Percentiles rank a stretch among this genome's conserved stretches.
Conservation (phyloP, 2,329 filamentous ascomycete species). For the Fusarium torreyae region DNA sequence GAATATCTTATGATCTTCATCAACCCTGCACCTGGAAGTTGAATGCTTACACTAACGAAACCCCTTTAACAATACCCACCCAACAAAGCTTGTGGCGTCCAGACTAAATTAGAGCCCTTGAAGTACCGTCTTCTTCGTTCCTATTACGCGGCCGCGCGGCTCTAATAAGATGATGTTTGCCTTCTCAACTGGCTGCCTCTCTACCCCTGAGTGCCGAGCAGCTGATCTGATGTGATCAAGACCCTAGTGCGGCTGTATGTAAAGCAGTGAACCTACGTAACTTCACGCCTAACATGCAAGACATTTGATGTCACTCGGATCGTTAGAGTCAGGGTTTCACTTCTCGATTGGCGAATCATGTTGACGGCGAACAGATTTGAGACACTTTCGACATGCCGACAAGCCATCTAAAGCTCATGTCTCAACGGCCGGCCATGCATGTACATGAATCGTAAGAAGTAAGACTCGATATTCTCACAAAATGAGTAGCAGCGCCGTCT, state of each 20-base stretch:
- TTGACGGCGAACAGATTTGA: background rate
- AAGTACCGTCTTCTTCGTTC: constrained; percentile 14
- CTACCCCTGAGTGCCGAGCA: constrained; percentile 16
- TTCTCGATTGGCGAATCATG: background rate
- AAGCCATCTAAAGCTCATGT: background rate
- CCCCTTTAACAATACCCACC: constrained; percentile 6
- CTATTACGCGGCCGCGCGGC: constrained; percentile 22
- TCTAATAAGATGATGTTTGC: background rate
- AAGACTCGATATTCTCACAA: background rate
- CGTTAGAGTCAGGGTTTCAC: background rate
- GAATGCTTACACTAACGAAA: background rate
- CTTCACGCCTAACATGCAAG: background rate
- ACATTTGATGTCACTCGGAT: background rate
- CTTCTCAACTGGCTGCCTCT: constrained; percentile 35
- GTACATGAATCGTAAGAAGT: constrained; percentile 14
- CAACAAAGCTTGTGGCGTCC: constrained; percentile 7
- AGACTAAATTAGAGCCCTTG: constrained; percentile 12
- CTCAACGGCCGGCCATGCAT: background rate
- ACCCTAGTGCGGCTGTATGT: background rate
- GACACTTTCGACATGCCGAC: background rate
- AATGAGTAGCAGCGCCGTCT: background rate
- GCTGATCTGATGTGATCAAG: background rate
- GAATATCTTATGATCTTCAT: background rate
- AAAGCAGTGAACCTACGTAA: constrained; percentile 7
- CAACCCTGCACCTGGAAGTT: background rate